phyloP scores from a whole-genome alignment of 345 rosid genomes.

The Citrus sp. region DNA sequence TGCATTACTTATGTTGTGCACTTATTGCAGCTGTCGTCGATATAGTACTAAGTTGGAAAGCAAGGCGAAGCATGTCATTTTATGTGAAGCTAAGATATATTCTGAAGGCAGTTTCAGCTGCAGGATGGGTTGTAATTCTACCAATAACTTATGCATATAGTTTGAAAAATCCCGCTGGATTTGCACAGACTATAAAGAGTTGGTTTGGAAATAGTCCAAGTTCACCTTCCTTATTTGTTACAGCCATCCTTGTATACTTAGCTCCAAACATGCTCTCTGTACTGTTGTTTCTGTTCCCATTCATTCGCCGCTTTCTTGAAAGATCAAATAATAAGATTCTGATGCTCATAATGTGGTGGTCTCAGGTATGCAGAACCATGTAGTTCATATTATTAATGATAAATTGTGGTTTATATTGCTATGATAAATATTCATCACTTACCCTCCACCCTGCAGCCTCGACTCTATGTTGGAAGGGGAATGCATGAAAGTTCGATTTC shows the following conservation, averaged over 20 bases:
- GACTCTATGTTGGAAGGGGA: conserved; percentile 56
- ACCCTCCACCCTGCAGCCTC: conserved; percentile 36
- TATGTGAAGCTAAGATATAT: conserved; percentile 50
- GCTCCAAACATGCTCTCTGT: conserved; percentile 52
- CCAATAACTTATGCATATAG: conserved; percentile 55
- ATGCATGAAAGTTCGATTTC: conserved; percentile 56
- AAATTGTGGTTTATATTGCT: not conserved
- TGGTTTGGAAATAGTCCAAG: conserved; percentile 48
- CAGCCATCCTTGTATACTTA: conserved; percentile 45
- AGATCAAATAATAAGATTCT: conserved; percentile 41
- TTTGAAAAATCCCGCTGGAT: conserved; percentile 45
- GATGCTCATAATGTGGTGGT: conserved; percentile 65
- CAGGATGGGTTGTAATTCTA: conserved; percentile 50
- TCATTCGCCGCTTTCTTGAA: conserved; percentile 47
- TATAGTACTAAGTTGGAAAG: conserved; percentile 48
- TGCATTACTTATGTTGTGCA: not conserved
- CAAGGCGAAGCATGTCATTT: conserved; percentile 43
- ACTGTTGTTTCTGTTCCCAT: conserved; percentile 48
- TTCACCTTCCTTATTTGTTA: conserved; percentile 45
- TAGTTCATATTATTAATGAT: conserved; percentile 1
- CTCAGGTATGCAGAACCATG: conserved; percentile 44
- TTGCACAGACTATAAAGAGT: conserved; percentile 41
- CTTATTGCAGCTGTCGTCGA: conserved; percentile 47
- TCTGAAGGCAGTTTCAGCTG: conserved; percentile 44
- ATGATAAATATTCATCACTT: not conserved